phyloP scores from a whole-genome alignment of 2,329 filamentous ascomycete species.

The Dothideomycetes sp. region DNA sequence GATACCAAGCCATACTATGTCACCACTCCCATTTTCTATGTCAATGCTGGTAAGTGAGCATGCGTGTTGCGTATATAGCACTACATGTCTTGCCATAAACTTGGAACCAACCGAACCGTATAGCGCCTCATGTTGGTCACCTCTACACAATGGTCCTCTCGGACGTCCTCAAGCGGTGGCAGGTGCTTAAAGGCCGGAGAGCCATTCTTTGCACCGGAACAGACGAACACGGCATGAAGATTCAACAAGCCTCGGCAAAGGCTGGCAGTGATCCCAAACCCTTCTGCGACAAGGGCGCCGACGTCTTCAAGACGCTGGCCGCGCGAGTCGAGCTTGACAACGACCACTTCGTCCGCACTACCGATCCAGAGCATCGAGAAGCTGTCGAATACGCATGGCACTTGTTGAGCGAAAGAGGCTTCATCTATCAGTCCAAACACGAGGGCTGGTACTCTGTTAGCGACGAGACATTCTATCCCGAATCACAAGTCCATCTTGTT shows the following conservation, averaged over 20 bases:
- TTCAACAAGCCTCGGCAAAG: slow-evolving; percentile 73
- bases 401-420: slow-evolving; percentile 62
- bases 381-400: slow-evolving; percentile 88
- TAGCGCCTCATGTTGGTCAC: slow-evolving; percentile 89
- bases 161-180: slow-evolving; percentile 89
- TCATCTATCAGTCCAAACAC: slow-evolving; percentile 78
- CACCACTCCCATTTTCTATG: slow-evolving; percentile 97
- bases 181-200: slow-evolving; percentile 60
- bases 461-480: slow-evolving; percentile 93
- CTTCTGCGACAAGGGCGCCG: slow-evolving; percentile 81
- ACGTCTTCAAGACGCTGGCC: slow-evolving; percentile 70
- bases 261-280: slow-evolving; percentile 63
- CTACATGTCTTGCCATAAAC: too few species aligned
- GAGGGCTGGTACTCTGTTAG: slow-evolving; percentile 95
- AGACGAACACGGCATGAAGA: slow-evolving; percentile 96
- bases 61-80: not conserved
- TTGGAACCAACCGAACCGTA: not conserved
- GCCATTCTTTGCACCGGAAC: slow-evolving; percentile 82
- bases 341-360: slow-evolving; percentile 88
- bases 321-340: slow-evolving; percentile 59
- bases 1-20: slow-evolving; percentile 76
- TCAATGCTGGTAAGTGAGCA: slow-evolving; percentile 67
- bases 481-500: slow-evolving; percentile 61
- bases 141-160: slow-evolving; percentile 86
- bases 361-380: slow-evolving; percentile 68